Percentiles rank a stretch among this genome's conserved stretches.
Evolutionary conservation across 192 early-diverging fungal species (phyloP).

Genomic region (Borealophlyctis nickersoniae): DNA sequence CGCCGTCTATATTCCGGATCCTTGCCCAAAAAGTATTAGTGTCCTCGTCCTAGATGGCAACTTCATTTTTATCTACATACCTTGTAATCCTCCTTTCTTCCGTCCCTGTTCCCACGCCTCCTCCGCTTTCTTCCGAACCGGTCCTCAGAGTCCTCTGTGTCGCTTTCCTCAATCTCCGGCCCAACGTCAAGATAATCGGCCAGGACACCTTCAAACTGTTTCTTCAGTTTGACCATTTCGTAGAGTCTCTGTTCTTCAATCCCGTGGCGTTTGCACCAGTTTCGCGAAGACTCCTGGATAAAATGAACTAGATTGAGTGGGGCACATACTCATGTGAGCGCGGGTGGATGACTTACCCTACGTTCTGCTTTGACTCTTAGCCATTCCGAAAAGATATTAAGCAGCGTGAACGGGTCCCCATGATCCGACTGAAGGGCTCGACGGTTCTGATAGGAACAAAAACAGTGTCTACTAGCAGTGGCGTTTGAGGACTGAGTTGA

Average conservation of each 20-base stretch:
- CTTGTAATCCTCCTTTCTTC: constrained; percentile 11
- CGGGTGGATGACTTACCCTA: constrained; percentile 43
- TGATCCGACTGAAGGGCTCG: constrained; percentile 47
- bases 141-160: neutral
- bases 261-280: constrained; percentile 62
- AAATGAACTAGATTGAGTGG: constrained; percentile 12
- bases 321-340: too few relatives aligned
- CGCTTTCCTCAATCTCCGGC: constrained; percentile 3
- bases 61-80: too few relatives aligned
- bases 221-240: constrained; percentile 65
- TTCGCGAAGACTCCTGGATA: constrained; percentile 43
- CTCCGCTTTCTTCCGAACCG: constrained; percentile 5
- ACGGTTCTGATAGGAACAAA: constrained; percentile 46
- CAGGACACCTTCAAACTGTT: constrained; percentile 63
- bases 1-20: constrained; percentile 33
- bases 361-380: constrained; percentile 48
- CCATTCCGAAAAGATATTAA: constrained; percentile 64
- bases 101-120: constrained; percentile 14
- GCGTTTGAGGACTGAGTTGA: neutral
- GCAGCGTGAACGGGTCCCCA: constrained; percentile 65
- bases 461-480: neutral
- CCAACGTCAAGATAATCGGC: constrained; percentile 40
- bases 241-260: constrained; percentile 70
- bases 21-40: too few relatives aligned
- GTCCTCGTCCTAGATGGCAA: too few relatives aligned